These are phyloP conservation scores for Massariosphaeria phaeospora DNA, from an alignment of 495 filamentous ascomycete genomes.

Conservation along the genomic window DNA sequence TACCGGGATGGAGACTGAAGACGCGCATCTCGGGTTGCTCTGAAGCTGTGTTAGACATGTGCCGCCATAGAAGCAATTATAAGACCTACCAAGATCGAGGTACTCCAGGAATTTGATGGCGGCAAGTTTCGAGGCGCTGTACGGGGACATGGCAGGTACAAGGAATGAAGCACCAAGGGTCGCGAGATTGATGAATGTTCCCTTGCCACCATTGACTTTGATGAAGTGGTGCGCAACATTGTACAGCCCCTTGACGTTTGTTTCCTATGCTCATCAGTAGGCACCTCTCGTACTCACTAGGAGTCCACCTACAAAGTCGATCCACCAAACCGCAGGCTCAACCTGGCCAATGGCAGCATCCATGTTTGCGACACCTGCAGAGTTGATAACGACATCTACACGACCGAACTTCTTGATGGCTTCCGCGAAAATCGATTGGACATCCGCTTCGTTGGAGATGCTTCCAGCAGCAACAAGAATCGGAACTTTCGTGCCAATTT, in stretches of 20 bases:
- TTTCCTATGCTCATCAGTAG: slow-evolving; percentile 42
- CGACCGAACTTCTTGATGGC: slow-evolving; percentile 38
- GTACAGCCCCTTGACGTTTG: slow-evolving; percentile 46
- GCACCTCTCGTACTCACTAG: background rate
- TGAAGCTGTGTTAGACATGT: background rate
- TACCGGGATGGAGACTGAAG: slow-evolving; percentile 42
- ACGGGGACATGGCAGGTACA: slow-evolving; percentile 39
- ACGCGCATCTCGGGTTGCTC: slow-evolving; percentile 43
- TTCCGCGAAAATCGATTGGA: slow-evolving; percentile 38
- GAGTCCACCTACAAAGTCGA: slow-evolving; percentile 6
- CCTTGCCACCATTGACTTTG: slow-evolving; percentile 26
- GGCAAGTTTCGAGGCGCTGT: slow-evolving; percentile 43
- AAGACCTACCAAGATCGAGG: slow-evolving; percentile 32
- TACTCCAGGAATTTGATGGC: slow-evolving; percentile 36
- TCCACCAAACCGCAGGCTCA: slow-evolving; percentile 8
- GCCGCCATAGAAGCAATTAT: background rate
- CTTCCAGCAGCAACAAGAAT: slow-evolving; percentile 36
- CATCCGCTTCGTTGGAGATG: slow-evolving; percentile 36
- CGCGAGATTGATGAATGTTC: slow-evolving; percentile 45
- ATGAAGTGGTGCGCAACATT: slow-evolving; percentile 43
- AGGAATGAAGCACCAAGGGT: slow-evolving; percentile 34
- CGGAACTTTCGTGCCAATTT: slow-evolving; percentile 38
- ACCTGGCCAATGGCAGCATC: slow-evolving; percentile 2
- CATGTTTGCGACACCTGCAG: slow-evolving; percentile 11
- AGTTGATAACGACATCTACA: slow-evolving; percentile 23